Conservation (phyloP, 192 early-diverging fungal species). For the Rhizoclosmatium sp. region DNA sequence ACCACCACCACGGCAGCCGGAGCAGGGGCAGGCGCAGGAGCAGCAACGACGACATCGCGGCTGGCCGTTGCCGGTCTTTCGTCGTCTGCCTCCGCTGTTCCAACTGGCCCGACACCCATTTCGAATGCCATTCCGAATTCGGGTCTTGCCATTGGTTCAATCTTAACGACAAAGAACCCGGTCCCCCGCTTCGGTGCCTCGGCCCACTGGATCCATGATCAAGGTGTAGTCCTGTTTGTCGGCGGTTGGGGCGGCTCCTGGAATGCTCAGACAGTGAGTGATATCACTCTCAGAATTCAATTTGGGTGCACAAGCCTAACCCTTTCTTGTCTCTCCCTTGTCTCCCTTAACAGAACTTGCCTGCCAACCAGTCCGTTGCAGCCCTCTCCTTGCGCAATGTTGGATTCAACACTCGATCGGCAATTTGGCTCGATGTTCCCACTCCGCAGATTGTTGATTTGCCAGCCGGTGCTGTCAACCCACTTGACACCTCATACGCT, state of each 20-base stretch:
- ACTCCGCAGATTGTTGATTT: not conserved
- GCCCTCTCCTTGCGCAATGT: conserved; percentile 2
- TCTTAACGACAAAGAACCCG: not conserved
- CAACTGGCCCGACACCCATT: not conserved
- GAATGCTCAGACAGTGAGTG: not conserved
- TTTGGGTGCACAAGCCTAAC: not conserved
- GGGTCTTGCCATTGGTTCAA: not conserved
- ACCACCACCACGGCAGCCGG: too few relatives aligned
- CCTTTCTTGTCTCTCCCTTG: not conserved
- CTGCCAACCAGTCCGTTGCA: not conserved
- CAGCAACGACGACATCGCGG: too few relatives aligned
- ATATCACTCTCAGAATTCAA: not conserved
- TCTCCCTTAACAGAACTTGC: not conserved
- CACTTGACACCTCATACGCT: conserved; percentile 19
- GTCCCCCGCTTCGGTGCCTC: conserved; percentile 25
- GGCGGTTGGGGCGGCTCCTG: conserved; percentile 18
- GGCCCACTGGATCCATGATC: conserved; percentile 21
- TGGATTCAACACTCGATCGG: conserved; percentile 3
- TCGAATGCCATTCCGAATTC: not conserved
- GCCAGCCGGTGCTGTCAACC: not conserved
- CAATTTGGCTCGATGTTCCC: not conserved
- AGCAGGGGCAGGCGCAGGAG: too few relatives aligned
- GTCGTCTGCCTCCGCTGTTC: too few relatives aligned
- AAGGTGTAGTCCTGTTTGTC: conserved; percentile 22
- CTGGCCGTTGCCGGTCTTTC: too few relatives aligned